These are phyloP conservation scores for Yamadazyma membranifaciens DNA, from an alignment of 1,139 yeast species.

Conservation along the genomic window DNA sequence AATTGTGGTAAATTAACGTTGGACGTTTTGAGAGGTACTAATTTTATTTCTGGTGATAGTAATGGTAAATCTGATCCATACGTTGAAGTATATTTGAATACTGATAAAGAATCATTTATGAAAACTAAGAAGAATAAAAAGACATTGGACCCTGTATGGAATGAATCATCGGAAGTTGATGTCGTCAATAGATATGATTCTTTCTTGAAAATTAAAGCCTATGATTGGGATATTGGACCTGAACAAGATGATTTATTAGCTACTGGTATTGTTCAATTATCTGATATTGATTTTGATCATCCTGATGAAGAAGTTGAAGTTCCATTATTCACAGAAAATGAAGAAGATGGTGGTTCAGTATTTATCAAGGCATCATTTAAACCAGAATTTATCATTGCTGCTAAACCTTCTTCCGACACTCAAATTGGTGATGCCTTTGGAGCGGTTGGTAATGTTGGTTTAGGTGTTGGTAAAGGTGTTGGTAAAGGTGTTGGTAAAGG, in stretches of 20 bases:
- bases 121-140: constrained; percentile 81
- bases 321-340: constrained; percentile 56
- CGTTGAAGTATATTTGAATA: constrained; percentile 63
- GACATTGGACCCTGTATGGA: constrained; percentile 86
- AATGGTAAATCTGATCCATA: constrained; percentile 95
- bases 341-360: constrained; percentile 60
- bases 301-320: constrained; percentile 50
- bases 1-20: constrained; percentile 76
- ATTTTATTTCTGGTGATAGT: constrained; percentile 77
- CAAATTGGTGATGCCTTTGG: constrained; percentile 43
- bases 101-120: constrained; percentile 53
- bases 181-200: constrained; percentile 64
- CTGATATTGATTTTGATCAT: constrained; percentile 58
- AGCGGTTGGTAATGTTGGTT: constrained; percentile 37
- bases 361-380: constrained; percentile 60
- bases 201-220: constrained; percentile 53
- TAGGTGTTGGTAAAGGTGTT: constrained; percentile 48
- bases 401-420: constrained; percentile 34
- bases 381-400: constrained; percentile 64
- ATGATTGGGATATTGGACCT: constrained; percentile 93
- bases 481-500: constrained; percentile 35
- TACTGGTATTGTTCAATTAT: constrained; percentile 55
- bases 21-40: constrained; percentile 62
- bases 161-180: constrained; percentile 56
- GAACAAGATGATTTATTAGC: constrained; percentile 83